phyloP scores from a whole-genome alignment of 2,329 filamentous ascomycete genomes.

The Phaeoacremonium minimum region DNA sequence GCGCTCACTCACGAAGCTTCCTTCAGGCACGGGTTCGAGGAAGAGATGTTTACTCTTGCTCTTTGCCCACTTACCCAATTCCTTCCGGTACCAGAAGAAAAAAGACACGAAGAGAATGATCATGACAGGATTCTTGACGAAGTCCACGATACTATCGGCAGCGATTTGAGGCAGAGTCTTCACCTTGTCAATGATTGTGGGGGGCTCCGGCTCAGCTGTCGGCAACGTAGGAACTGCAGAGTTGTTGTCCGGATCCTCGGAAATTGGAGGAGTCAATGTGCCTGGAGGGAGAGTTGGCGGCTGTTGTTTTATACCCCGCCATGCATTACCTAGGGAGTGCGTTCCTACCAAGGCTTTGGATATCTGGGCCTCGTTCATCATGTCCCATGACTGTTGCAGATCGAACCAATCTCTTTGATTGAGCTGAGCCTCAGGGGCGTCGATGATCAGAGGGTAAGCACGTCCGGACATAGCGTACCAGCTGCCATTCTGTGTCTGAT shows the following conservation, averaged over 20 bases:
- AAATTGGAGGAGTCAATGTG: conserved; percentile 2
- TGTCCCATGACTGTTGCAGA: conserved; percentile 27
- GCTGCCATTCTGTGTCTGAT: conserved; percentile 77
- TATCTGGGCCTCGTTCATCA: conserved; percentile 40
- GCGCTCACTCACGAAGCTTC: not conserved
- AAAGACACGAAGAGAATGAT: conserved; percentile 36
- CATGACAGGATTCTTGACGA: conserved; percentile 51
- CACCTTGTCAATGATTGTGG: conserved; percentile 44
- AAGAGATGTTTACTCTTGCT: conserved; percentile 4
- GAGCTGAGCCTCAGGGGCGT: conserved; percentile 48
- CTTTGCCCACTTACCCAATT: conserved; percentile 13
- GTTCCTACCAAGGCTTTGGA: conserved; percentile 66
- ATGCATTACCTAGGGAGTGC: conserved; percentile 53
- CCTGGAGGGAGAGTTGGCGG: conserved; percentile 29
- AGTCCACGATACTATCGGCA: conserved; percentile 45
- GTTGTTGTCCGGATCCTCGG: conserved; percentile 14
- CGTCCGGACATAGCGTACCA: conserved; percentile 93
- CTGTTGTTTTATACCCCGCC: conserved; percentile 24
- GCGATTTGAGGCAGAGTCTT: conserved; percentile 46
- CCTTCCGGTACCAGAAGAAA: conserved; percentile 32
- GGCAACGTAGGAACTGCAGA: conserved; percentile 23
- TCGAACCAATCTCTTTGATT: conserved; percentile 44
- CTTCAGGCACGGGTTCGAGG: conserved; percentile 1
- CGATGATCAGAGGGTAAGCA: conserved; percentile 79
- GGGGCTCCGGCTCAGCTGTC: conserved; percentile 24